Evolutionary conservation across 495 filamentous ascomycete genomes (phyloP).

Genomic region (Acidiella bohemica): DNA sequence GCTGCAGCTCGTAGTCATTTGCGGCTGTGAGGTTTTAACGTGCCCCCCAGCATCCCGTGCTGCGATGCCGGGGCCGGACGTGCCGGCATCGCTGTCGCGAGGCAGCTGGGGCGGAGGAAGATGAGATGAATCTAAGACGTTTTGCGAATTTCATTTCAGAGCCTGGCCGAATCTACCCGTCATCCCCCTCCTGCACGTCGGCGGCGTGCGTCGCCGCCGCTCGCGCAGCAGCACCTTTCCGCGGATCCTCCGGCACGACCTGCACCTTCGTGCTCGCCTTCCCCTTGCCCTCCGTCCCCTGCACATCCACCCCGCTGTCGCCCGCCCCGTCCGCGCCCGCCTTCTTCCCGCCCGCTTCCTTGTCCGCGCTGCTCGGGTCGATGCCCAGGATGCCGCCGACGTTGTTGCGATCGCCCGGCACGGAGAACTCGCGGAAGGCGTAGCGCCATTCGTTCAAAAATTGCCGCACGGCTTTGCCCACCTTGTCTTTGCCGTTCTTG

Average conservation of each 20-base stretch:
- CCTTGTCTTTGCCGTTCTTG: conserved; percentile 97
- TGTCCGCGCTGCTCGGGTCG: conserved; percentile 81
- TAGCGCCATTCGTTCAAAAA: conserved; percentile 96
- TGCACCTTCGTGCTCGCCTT: conserved; percentile 28
- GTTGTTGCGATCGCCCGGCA: conserved; percentile 78
- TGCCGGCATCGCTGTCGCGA: too few relatives aligned
- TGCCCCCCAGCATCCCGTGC: too few relatives aligned
- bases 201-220: too few relatives aligned
- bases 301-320: conserved; percentile 10
- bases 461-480: conserved; percentile 79
- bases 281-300: conserved; percentile 14
- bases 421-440: conserved; percentile 89
- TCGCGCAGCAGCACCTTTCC: conserved; percentile 23
- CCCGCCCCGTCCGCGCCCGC: conserved; percentile 29
- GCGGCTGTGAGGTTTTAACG: too few relatives aligned
- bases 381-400: conserved; percentile 91
- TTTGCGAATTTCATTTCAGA: conserved; percentile 3
- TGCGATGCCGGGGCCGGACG: too few relatives aligned
- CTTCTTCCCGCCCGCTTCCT: conserved; percentile 32
- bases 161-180: not conserved
- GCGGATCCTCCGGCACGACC: conserved; percentile 35
- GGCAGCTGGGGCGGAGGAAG: too few relatives aligned
- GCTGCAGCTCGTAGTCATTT: too few relatives aligned
- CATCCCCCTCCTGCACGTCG: conserved; percentile 10
- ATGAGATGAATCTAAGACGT: too few relatives aligned